Base-by-base conservation (phyloP, 805 yeast genomes). In the Metschnikowia lunata region DNA sequence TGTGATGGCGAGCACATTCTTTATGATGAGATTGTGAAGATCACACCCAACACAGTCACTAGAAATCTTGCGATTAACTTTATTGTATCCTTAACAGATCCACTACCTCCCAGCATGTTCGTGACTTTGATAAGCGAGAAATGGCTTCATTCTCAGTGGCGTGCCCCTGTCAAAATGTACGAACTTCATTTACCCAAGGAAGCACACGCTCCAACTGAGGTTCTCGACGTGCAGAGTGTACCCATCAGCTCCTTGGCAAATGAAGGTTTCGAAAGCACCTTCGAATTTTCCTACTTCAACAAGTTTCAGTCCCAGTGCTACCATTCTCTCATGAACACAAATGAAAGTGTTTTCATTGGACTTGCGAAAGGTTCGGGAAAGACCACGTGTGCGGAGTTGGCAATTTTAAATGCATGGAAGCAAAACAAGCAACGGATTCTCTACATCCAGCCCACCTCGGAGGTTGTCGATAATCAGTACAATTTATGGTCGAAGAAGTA, bases 71-170 rank as follows among this genome's bases (percentile, higher is more conserved):
- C 74, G 18, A 38, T 88, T 1, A 88, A 83, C 30, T 80, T 88
- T 51, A 75, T 85, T 0, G 78, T 90, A 4, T 78, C 85, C 0
- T 45, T 82, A 0, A 43, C 48, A 18, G 48, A 32, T 6, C 47
- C 50, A 1, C 36, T 61, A 1, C 76, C 74, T 31, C 96, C 97
- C 0, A 82, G 80, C 52, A 81, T 84, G 51, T 88, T 85, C 61
- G 74, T 89, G 5, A 72, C 84, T 0, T 61, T 90, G 10, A 63
- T 85, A 2, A 88, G 95, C 45, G 95, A 90, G 46, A 79, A 74
- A 47, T 93, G 98, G 99, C 64, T 89, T 5, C 90, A 87, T 49
- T 79, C 88, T 45, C 86, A 78, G 43, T 69, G 74, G 49, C 78
- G 76, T 47, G 59, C 76, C 1, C 87, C 96, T 0, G 69, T 88